phyloP scores from a whole-genome alignment of 805 yeast species.

The Ogataea glucozyma region DNA sequence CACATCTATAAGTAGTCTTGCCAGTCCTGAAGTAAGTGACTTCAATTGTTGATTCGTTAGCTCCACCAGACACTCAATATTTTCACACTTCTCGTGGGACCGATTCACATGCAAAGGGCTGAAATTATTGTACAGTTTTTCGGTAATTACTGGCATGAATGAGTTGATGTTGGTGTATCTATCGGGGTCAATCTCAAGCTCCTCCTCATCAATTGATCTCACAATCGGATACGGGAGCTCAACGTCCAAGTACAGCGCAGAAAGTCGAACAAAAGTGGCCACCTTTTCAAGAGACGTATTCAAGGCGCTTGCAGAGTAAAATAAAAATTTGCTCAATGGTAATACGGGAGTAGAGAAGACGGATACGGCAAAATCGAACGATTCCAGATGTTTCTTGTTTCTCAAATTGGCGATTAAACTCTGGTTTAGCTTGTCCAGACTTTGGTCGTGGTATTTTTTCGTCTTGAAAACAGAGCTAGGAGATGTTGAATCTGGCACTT shows the following conservation, averaged over 20 bases:
- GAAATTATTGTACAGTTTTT: conserved; percentile 5
- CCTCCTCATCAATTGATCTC: conserved; percentile 2
- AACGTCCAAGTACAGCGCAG: conserved; percentile 21
- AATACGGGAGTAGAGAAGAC: conserved; percentile 32
- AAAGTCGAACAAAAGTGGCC: conserved; percentile 17
- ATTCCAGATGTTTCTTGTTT: conserved; percentile 2
- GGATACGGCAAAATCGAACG: conserved; percentile 11
- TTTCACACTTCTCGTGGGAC: conserved; percentile 10
- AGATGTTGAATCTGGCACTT: neutral
- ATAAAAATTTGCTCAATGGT: conserved; percentile 21
- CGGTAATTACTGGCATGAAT: conserved; percentile 13
- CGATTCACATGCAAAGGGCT: conserved; percentile 11
- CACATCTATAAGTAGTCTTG: conserved; percentile 24
- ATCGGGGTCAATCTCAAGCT: neutral
- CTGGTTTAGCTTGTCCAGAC: conserved; percentile 16
- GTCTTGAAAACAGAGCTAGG: neutral
- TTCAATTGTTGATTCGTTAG: conserved; percentile 21
- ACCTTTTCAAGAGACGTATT: conserved; percentile 26
- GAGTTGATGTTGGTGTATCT: conserved; percentile 5
- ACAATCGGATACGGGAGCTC: conserved; percentile 26
- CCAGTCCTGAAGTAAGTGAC: conserved; percentile 20
- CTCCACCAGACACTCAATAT: conserved; percentile 17
- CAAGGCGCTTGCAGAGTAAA: conserved; percentile 24
- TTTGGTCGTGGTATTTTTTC: conserved; percentile 8
- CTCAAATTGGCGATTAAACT: conserved; percentile 14